These are phyloP conservation scores for Chondrus crispus DNA, from an alignment of 23 red algal genomes.

Conservation along the genomic window DNA sequence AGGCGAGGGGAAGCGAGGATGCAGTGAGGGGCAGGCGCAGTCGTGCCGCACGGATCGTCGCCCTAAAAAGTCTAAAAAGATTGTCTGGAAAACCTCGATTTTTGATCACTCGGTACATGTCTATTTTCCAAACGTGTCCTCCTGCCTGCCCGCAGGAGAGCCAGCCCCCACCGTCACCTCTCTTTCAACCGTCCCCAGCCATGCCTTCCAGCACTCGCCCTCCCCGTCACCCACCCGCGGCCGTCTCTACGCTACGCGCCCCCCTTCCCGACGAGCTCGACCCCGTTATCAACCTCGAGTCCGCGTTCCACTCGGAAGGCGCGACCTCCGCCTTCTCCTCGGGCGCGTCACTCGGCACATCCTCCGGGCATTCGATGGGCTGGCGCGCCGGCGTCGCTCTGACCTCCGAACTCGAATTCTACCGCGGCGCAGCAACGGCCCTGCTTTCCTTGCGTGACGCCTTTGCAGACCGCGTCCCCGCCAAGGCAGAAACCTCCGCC, in stretches of 20 bases:
- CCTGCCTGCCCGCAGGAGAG: not conserved
- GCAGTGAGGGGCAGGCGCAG: not conserved
- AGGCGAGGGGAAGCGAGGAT: not conserved
- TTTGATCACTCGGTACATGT: not conserved
- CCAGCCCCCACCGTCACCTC: not conserved
- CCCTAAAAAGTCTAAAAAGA: not conserved
- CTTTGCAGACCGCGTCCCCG: not conserved
- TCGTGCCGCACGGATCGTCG: not conserved
- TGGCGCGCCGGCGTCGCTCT: not conserved
- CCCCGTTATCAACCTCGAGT: conserved; percentile 7
- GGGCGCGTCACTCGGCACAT: not conserved
- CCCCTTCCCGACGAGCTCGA: conserved; percentile 14
- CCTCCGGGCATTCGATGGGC: not conserved
- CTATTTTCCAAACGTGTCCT: not conserved
- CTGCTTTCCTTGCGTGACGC: not conserved
- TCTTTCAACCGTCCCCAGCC: not conserved
- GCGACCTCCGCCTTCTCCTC: not conserved
- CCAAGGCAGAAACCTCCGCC: not conserved
- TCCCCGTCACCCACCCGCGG: not conserved
- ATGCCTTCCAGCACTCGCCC: not conserved
- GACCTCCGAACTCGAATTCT: conserved; percentile 32
- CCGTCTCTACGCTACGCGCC: not conserved
- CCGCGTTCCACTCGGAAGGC: conserved; percentile 11
- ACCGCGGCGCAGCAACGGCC: conserved; percentile 32
- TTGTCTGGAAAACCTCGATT: not conserved